Evolutionary conservation across 2,329 filamentous ascomycete species (phyloP).

Genomic region (Arthrobotrys pseudoclavata): DNA sequence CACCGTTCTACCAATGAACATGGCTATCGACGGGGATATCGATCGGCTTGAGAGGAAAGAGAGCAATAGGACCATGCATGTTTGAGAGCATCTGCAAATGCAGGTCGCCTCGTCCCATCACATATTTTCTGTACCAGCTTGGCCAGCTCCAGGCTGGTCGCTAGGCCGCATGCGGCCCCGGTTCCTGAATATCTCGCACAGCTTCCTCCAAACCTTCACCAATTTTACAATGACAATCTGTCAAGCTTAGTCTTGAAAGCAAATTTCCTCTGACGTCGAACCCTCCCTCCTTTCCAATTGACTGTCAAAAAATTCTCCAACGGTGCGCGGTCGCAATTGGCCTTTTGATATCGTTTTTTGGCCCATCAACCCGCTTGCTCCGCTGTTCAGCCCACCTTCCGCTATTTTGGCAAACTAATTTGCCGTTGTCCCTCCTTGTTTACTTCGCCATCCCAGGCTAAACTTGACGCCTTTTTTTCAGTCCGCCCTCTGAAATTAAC

Average conservation of each 20-base stretch:
- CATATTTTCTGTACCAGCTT: slow-evolving; percentile 39
- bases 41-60: slow-evolving; percentile 22
- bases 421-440: slow-evolving; percentile 41
- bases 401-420: slow-evolving; percentile 42
- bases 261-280: slow-evolving; percentile 50
- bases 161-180: slow-evolving; percentile 30
- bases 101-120: slow-evolving; percentile 60
- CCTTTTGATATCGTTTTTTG: slow-evolving; percentile 30
- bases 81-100: slow-evolving; percentile 58
- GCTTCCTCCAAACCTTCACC: slow-evolving; percentile 28
- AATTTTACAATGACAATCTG: slow-evolving; percentile 28
- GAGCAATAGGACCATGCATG: slow-evolving; percentile 32
- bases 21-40: slow-evolving; percentile 31
- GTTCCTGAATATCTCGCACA: slow-evolving; percentile 57
- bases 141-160: slow-evolving; percentile 8
- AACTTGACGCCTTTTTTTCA: slow-evolving; percentile 44
- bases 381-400: slow-evolving; percentile 41
- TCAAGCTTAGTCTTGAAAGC: background rate
- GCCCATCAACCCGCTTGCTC: slow-evolving; percentile 18
- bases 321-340: slow-evolving; percentile 28
- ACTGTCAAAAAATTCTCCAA: slow-evolving; percentile 15
- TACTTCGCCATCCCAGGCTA: slow-evolving; percentile 44
- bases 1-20: slow-evolving; percentile 14
- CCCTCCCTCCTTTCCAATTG: slow-evolving; percentile 17
- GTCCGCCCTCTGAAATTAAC: slow-evolving; percentile 37